These are phyloP conservation scores for Amauroascus verrucosus DNA, from an alignment of 2,329 filamentous ascomycete genomes.

Conservation along the genomic window DNA sequence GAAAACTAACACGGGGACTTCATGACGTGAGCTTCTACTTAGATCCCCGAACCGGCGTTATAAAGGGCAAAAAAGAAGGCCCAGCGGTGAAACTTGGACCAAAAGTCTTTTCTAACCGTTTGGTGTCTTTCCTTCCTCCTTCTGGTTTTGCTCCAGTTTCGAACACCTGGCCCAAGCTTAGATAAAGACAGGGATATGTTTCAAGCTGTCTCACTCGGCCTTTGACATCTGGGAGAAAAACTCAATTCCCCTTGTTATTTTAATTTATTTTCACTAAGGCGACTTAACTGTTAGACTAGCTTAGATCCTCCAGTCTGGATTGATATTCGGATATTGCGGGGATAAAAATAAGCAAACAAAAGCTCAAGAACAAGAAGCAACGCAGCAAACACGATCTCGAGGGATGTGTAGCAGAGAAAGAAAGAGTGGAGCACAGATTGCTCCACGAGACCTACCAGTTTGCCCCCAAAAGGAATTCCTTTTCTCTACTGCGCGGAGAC, in stretches of 20 bases:
- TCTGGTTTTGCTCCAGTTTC: not conserved
- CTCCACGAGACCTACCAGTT: not conserved
- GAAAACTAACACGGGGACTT: too few relatives aligned
- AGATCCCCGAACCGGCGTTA: not conserved
- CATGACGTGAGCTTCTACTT: not conserved
- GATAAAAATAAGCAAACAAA: not conserved
- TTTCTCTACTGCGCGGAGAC: too few relatives aligned
- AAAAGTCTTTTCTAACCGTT: not conserved
- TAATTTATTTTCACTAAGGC: not conserved
- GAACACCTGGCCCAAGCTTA: slow-evolving; percentile 1
- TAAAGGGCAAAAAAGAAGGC: not conserved
- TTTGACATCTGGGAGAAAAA: not conserved
- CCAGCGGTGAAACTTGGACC: not conserved
- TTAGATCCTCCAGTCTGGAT: not conserved
- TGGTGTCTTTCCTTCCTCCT: not conserved
- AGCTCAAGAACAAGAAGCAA: not conserved
- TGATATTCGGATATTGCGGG: not conserved
- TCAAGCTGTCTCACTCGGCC: slow-evolving; percentile 3
- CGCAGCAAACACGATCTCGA: too few relatives aligned
- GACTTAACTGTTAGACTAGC: not conserved
- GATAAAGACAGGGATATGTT: not conserved
- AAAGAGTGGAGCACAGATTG: not conserved
- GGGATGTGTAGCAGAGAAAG: too few relatives aligned
- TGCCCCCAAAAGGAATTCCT: too few relatives aligned
- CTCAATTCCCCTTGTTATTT: not conserved